Evolutionary conservation across 768 basidiomycete species (phyloP), one percentile per base, ranked within the genome.

Genomic region (Mycena indigotica): DNA sequence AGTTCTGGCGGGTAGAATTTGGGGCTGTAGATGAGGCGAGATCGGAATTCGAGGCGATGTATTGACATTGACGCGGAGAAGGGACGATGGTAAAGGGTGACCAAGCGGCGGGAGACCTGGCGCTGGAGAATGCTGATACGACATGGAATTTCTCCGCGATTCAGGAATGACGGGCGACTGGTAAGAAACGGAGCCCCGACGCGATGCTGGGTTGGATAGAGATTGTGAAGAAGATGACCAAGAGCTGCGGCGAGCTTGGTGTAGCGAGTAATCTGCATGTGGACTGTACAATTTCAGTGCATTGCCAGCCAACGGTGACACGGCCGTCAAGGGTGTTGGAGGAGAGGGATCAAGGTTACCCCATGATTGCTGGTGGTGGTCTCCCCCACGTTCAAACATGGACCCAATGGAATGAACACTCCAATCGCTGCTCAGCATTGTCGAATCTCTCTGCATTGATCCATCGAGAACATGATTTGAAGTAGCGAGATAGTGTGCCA

Each of bases 401-500:
- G 49, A 57, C 15, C 54, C 44, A 10, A 55, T 24, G 17, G 51
- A n/a, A 21, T 41, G 45, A 6, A 50, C 21, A 6, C 24, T 28
- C 61, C 57, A 63, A 28, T 56, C 61, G 3, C 19, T 6, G 4
- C 24, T 51, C 17, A 61, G 30, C 5, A 63, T 52, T 23, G 61
- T 62, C 50, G 41, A 25, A 17, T 57, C 61, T 3, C 57, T 49
- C 19, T 28, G 48, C 29, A 62, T 40, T 2, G 56, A 40, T 4
- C 52, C 35, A 23, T 30, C 24, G 8, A 40, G 25, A 26, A n/a
- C 15, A 26, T 23, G 15, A 52, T 59, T 58, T 28, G 61, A 58
- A 15, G 61, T 63, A 23, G 61, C 61, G 52, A 63, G 61, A 32
- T 63, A 63, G 25, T 51, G 55, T 2, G 57, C 58, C 49, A 63